Evolutionary conservation across 371 early-diverging fungal species (phyloP), one percentile per base, ranked within the genome.

Genomic region (Mortierella sp.): DNA sequence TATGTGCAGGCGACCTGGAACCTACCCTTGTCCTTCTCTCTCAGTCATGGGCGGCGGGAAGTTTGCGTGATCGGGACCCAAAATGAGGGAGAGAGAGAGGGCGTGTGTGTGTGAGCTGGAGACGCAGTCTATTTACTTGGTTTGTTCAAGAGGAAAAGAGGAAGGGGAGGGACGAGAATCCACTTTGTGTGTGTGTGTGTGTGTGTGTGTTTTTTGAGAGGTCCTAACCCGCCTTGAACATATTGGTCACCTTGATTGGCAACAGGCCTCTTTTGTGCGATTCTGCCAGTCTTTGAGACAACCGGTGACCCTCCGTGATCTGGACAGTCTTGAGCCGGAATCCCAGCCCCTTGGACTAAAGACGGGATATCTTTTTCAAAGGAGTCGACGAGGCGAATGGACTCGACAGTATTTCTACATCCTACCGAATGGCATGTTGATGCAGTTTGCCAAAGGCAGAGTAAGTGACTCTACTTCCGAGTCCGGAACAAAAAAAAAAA

Each of bases 391-490:
- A 9, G 79, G 79, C n/a, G 72, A 72, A 25, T 77, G 79, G 79
- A 69, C 66, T 30, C 52, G 79, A 19, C 66, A 77, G 26, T 77
- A 72, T n/a, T 77, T 77, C 46, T 77, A 77, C n/a, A 72, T 72
- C 51, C 51, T 65, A 4, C 72, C 72, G 26, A 60, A 58, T 14
- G 79, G 79, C 15, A 72, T 72, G 79, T 55, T 77, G 46, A 77
- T 77, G 79, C 72, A 72, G 63, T 77, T 72, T 25, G 56, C 79
- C 15, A 77, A 72, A 51, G 79, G 79, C 51, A 77, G 72, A 47
- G 79, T 77, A 66, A 37, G 37, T 5, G 37, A 9, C 37, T 5
- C 9, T 37, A 3, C 37, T 9, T 37, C 37, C 37, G n/a, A n/a
- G n/a, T n/a, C 37, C 37, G 3, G 37, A 37, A 37, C 37, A 9